Conservation (phyloP, 345 rosid genomes). For the Brassica incana region DNA sequence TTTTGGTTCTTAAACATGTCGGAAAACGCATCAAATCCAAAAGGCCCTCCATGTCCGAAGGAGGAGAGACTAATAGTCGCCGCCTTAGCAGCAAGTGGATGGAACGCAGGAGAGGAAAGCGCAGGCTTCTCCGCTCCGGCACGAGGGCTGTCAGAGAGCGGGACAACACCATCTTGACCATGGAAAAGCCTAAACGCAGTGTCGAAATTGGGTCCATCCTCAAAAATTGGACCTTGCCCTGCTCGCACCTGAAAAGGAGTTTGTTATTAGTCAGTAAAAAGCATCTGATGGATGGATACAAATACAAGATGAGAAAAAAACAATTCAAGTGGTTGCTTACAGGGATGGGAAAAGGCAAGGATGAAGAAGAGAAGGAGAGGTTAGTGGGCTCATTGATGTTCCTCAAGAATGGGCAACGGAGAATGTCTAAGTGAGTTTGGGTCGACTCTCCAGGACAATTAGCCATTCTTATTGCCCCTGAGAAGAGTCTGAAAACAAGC, state of each 20-base stretch:
- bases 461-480: slow-evolving; percentile 48
- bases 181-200: slow-evolving; percentile 91
- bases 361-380: slow-evolving; percentile 71
- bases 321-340: slow-evolving; percentile 45
- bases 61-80: slow-evolving; percentile 96
- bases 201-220: slow-evolving; percentile 97
- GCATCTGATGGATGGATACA: neutral
- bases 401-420: slow-evolving; percentile 91
- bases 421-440: slow-evolving; percentile 57
- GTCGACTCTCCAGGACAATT: slow-evolving; percentile 51
- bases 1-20: slow-evolving; percentile 61
- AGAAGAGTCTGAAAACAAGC: slow-evolving; percentile 27
- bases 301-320: neutral
- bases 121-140: slow-evolving; percentile 42
- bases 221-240: slow-evolving; percentile 89
- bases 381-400: slow-evolving; percentile 95
- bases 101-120: slow-evolving; percentile 51
- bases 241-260: slow-evolving; percentile 47
- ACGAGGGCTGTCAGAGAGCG: slow-evolving; percentile 60
- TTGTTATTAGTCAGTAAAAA: neutral
- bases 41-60: slow-evolving; percentile 82
- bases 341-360: slow-evolving; percentile 70
- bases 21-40: slow-evolving; percentile 78
- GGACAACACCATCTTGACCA: slow-evolving; percentile 93
- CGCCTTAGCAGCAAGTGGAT: slow-evolving; percentile 95